Conservation (phyloP, 805 yeast species). For the Hermanozyma aechmeae region DNA sequence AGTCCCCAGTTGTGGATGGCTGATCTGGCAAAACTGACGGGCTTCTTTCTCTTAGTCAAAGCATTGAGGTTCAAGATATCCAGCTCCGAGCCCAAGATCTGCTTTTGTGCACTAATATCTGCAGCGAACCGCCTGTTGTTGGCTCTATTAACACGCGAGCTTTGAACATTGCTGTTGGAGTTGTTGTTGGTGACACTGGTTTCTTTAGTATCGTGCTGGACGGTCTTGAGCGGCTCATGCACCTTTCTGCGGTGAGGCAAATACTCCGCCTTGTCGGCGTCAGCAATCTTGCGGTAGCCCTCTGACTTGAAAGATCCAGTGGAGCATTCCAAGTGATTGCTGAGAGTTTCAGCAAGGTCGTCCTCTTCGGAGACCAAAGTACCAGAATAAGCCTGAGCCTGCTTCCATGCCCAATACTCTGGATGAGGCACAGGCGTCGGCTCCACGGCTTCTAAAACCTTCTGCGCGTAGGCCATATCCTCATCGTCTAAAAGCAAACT, state of each 20-base stretch:
- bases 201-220: slow-evolving; percentile 55
- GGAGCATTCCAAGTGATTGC: slow-evolving; percentile 25
- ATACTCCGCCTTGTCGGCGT: slow-evolving; percentile 62
- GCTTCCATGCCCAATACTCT: slow-evolving; percentile 64
- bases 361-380: slow-evolving; percentile 16
- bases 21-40: slow-evolving; percentile 93
- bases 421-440: slow-evolving; percentile 19
- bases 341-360: slow-evolving; percentile 18
- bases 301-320: slow-evolving; percentile 63
- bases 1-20: slow-evolving; percentile 98
- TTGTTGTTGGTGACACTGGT: slow-evolving; percentile 11
- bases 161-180: slow-evolving; percentile 35
- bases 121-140: slow-evolving; percentile 83
- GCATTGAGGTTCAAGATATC: slow-evolving; percentile 80
- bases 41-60: slow-evolving; percentile 80
- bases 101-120: slow-evolving; percentile 74
- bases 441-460: slow-evolving; percentile 24
- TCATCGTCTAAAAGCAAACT: slow-evolving; percentile 61
- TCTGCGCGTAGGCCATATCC: slow-evolving; percentile 49
- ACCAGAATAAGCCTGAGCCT: slow-evolving; percentile 20
- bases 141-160: slow-evolving; percentile 81
- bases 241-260: slow-evolving; percentile 72
- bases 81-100: slow-evolving; percentile 68
- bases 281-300: slow-evolving; percentile 68
- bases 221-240: slow-evolving; percentile 63